Evolutionary conservation across 768 basidiomycete species (phyloP).

Genomic region (Serpula lacrymans): DNA sequence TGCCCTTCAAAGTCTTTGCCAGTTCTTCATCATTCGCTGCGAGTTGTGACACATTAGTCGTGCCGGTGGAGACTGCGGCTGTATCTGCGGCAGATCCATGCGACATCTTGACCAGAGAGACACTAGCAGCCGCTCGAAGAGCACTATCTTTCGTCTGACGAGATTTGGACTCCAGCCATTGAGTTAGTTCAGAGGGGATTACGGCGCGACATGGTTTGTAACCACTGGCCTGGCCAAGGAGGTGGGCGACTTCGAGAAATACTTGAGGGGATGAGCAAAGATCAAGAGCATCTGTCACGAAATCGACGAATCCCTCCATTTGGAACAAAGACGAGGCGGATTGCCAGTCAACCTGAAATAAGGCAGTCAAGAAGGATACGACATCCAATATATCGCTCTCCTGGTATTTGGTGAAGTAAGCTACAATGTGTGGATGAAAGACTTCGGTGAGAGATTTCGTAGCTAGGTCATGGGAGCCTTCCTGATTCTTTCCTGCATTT

Average conservation of each 20-base stretch:
- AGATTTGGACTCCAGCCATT: constrained; percentile 68
- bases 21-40: constrained; percentile 41
- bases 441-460: constrained; percentile 47
- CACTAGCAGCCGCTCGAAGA: constrained; percentile 60
- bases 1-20: constrained; percentile 51
- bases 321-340: constrained; percentile 63
- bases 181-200: constrained; percentile 49
- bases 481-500: constrained; percentile 31
- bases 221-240: constrained; percentile 73
- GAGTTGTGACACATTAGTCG: too few relatives aligned
- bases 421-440: constrained; percentile 49
- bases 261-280: constrained; percentile 48
- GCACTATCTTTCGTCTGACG: constrained; percentile 41
- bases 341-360: constrained; percentile 80
- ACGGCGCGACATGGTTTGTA: constrained; percentile 68
- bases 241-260: constrained; percentile 60
- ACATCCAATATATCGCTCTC: constrained; percentile 52
- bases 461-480: constrained; percentile 40
- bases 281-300: constrained; percentile 69
- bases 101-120: constrained; percentile 77
- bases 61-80: constrained; percentile 22
- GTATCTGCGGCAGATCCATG: constrained; percentile 51
- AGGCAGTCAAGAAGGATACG: constrained; percentile 66
- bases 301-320: constrained; percentile 59
- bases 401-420: constrained; percentile 52